Evolutionary conservation across 2,329 filamentous ascomycete species (phyloP).

Genomic region (Calonectria ilicicola): DNA sequence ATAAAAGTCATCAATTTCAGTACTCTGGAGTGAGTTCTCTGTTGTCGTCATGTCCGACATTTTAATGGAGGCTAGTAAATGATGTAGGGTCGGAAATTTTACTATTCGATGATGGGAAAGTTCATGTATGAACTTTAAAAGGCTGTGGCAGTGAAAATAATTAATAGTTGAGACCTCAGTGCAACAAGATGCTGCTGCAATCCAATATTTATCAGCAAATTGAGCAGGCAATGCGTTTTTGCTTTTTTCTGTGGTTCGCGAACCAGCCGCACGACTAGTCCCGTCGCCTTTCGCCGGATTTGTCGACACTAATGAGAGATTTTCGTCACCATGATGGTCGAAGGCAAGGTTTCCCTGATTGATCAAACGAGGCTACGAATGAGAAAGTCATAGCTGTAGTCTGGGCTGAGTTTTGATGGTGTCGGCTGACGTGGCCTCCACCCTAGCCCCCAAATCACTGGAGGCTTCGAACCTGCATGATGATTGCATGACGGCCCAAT

Average conservation of each 20-base stretch:
- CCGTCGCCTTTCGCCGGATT: background rate
- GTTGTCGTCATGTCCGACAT: background rate
- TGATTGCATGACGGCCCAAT: background rate
- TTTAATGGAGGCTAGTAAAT: background rate
- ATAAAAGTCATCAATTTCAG: background rate
- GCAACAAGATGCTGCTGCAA: too few relatives aligned
- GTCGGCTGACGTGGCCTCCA: background rate
- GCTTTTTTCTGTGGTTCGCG: background rate
- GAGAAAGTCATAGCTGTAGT: background rate
- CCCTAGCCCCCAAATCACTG: background rate
- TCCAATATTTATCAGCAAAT: background rate
- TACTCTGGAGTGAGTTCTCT: background rate
- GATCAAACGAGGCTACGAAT: background rate
- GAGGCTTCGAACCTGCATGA: background rate
- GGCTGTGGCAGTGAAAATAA: background rate
- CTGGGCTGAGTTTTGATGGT: background rate
- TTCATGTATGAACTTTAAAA: too few relatives aligned
- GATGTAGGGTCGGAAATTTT: background rate
- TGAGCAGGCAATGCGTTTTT: background rate
- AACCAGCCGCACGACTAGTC: background rate
- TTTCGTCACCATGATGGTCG: background rate
- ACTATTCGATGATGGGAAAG: background rate
- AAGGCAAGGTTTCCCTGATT: background rate
- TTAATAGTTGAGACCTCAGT: too few relatives aligned
- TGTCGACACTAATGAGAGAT: background rate